phyloP scores from a whole-genome alignment of 164 flowering plant species.

The Euptelea pleiosperma region DNA sequence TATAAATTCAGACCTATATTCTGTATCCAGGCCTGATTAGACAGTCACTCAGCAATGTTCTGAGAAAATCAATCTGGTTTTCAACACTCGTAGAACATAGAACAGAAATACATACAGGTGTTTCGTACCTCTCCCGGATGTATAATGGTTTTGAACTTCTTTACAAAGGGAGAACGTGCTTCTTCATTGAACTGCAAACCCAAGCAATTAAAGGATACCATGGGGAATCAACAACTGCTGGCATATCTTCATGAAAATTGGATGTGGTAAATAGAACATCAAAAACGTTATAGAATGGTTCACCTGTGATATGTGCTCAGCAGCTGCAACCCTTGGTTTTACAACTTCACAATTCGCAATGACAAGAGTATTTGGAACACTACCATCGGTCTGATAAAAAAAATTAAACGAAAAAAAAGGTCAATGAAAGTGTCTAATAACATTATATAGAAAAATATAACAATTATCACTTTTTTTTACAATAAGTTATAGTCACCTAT shows the following conservation, averaged over 20 bases:
- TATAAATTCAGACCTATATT: not conserved
- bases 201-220: not conserved
- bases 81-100: not conserved
- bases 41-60: not conserved
- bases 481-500: too few species aligned
- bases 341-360: conserved; percentile 98
- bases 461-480: too few species aligned
- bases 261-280: not conserved
- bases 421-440: not conserved
- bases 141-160: conserved; percentile 89
- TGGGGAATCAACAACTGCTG: not conserved
- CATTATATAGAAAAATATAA: not conserved
- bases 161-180: conserved; percentile 90
- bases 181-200: conserved; percentile 87
- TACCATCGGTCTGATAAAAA: conserved; percentile 82
- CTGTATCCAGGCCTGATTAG: not conserved
- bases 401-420: not conserved
- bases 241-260: too few species aligned
- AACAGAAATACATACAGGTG: not conserved
- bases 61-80: not conserved
- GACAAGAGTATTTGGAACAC: conserved; percentile 95
- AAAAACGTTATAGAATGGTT: not conserved
- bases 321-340: conserved; percentile 97
- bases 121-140: conserved; percentile 90
- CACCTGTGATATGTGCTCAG: conserved; percentile 95